Conservation (phyloP, 495 filamentous ascomycete species). For the Hyaloscypha hepaticicola region DNA sequence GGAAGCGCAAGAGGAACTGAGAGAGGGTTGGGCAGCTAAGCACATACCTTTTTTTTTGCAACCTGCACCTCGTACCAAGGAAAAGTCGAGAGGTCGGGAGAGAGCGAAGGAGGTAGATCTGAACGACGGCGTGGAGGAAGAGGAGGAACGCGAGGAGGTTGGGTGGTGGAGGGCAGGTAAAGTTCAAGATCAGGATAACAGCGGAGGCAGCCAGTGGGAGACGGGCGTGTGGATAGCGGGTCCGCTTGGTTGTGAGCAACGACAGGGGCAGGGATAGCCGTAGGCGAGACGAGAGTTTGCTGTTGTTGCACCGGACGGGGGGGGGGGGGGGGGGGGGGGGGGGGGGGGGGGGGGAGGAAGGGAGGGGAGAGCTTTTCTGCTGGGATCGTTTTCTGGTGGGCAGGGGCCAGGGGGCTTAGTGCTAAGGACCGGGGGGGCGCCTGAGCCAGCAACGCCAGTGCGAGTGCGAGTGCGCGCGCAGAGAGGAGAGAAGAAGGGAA, state of each 20-base stretch:
- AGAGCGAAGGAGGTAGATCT: constrained; percentile 33
- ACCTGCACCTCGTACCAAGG: constrained; percentile 33
- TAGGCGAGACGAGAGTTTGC: constrained; percentile 6
- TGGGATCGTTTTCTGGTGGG: background rate
- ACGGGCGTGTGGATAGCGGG: background rate
- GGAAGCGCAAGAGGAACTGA: constrained; percentile 35
- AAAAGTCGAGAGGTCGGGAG: constrained; percentile 32
- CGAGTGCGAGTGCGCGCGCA: background rate
- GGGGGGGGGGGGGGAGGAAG: background rate
- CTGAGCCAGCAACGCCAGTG: background rate
- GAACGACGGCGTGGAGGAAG: constrained; percentile 23
- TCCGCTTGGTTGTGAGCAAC: background rate
- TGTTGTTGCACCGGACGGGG: background rate
- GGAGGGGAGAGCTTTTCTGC: background rate
- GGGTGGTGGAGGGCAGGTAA: constrained; percentile 8
- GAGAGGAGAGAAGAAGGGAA: constrained; percentile 2
- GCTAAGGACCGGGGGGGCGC: background rate
- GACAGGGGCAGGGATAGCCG: background rate
- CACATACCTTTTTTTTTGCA: constrained; percentile 37
- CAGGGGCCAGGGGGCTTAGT: background rate
- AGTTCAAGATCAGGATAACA: constrained; percentile 14
- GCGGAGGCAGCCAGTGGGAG: constrained; percentile 1
- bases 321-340: background rate
- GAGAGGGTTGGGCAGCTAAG: constrained; percentile 37
- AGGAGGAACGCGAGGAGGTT: constrained; percentile 21